A percentile compares a stretch with the other conserved stretches of the same genome.
phyloP scores from a whole-genome alignment of 2,329 filamentous ascomycete species.

The Diaporthe amygdali region DNA sequence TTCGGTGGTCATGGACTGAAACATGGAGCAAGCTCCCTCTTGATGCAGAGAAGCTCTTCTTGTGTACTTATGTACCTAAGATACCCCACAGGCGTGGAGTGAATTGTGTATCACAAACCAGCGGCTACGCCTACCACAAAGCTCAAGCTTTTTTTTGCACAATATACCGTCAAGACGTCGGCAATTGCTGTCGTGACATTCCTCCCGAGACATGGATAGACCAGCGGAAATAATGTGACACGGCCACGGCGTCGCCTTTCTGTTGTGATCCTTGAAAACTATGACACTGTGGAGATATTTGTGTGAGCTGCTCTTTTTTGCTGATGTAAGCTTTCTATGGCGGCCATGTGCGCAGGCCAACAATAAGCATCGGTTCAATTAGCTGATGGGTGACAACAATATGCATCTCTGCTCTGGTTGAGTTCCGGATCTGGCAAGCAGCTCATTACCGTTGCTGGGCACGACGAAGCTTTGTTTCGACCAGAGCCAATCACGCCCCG shows the following conservation, averaged over 20 bases:
- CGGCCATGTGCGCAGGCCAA: neutral
- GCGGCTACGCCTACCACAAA: neutral
- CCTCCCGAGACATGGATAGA: neutral
- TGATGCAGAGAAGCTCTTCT: neutral
- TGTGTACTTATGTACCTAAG: slow-evolving; percentile 20
- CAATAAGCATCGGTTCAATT: neutral
- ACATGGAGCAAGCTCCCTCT: neutral
- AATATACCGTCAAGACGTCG: neutral
- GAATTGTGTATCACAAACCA: neutral
- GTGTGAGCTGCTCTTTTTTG: neutral
- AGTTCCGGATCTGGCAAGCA: neutral
- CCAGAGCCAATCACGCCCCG: neutral
- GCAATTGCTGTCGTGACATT: neutral
- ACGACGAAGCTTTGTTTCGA: neutral
- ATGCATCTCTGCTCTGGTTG: neutral
- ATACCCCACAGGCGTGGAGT: neutral
- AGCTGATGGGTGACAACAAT: neutral
- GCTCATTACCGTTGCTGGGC: neutral
- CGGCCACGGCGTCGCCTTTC: neutral
- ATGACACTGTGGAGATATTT: neutral
- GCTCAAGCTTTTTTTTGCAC: slow-evolving; percentile 8
- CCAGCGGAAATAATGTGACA: neutral
- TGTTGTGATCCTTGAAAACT: neutral
- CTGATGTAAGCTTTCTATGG: neutral
- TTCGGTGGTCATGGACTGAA: neutral